A percentile compares a stretch with the other conserved stretches of the same genome.
These are phyloP conservation scores for Psilocybe sp. DNA, from an alignment of 768 basidiomycete genomes.

Conservation along the genomic window DNA sequence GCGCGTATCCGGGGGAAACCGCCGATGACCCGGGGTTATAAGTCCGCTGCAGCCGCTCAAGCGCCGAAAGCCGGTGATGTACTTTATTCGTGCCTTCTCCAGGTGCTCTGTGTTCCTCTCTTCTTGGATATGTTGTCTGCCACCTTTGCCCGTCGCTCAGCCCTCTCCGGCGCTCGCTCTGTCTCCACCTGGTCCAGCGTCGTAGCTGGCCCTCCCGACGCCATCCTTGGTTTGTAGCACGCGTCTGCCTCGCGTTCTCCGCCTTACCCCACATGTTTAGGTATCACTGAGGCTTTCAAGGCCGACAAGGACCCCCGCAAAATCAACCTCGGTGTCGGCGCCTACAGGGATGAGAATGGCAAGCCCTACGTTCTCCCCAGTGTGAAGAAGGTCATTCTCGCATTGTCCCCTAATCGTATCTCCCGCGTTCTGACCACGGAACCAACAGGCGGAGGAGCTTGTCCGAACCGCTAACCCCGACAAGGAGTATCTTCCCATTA, in stretches of 20 bases:
- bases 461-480: conserved; percentile 65
- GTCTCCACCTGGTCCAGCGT: conserved; percentile 81
- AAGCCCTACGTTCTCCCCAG: conserved; percentile 92
- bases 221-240: conserved; percentile 74
- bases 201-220: conserved; percentile 86
- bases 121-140: conserved; percentile 43
- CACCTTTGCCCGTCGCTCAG: conserved; percentile 49
- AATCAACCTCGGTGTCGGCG: conserved; percentile 97
- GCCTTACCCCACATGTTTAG: conserved; percentile 31
- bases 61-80: conserved; percentile 17
- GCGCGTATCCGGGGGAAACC: conserved; percentile 20
- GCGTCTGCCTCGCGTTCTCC: conserved; percentile 2
- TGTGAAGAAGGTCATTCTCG: conserved; percentile 71
- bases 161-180: conserved; percentile 38
- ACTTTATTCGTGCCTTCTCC: conserved; percentile 4
- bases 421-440: conserved; percentile 3
- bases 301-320: conserved; percentile 89
- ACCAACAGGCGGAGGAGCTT: conserved; percentile 69
- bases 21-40: conserved; percentile 14
- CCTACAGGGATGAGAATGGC: conserved; percentile 90
- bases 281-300: conserved; percentile 94
- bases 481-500: conserved; percentile 97
- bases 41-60: conserved; percentile 14
- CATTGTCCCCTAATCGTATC: background rate
- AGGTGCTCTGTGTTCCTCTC: conserved; percentile 12